Evolutionary conservation across 208 protist genomes (phyloP), one percentile per base, ranked within the genome.

Genomic region (Porcisia deanei): DNA sequence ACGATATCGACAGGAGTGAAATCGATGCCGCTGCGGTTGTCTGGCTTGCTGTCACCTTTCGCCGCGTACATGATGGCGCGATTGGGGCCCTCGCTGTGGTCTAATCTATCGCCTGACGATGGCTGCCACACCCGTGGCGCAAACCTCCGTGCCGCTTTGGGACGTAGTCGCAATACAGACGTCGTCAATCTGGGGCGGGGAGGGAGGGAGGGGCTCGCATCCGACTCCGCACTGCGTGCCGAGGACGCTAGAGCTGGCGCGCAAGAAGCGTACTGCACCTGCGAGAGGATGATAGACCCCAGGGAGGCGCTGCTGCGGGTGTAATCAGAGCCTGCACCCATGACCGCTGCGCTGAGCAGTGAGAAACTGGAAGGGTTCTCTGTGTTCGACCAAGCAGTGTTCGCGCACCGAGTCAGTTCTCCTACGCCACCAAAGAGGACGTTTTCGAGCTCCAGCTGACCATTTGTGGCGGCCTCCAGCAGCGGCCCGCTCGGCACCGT

Each of bases 261-360:
- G n/a, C 58, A 58, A 7, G 75, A 12, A 49, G 75, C 58, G 60
- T 74, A 83, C 18, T 1, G 12, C 37, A 70, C 63, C 18, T 18
- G n/a, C 1, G 34, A 43, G 34, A 69, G 53, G 34, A 43, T 68
- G 47, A 86, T 73, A 47, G 73, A 6, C 12, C 61, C 58, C 39
- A 86, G 60, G 8, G 82, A 86, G 39, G 77, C 73, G 61, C 77
- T 78, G 72, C 72, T 82, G 45, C 34, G 58, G 47, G 67, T n/a
- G 22, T 47, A 34, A 1, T 20, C 61, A 14, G 77, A 74, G 25
- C 7, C 41, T 14, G 71, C 75, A 12, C 82, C 82, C 77, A 81
- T 81, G 30, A 86, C 60, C 25, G 75, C 82, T 1, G 82, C 82
- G 37, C 76, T 75, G 58, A 70, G 73, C 25, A 80, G 60, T 3